Percentiles rank a stretch among this genome's conserved stretches.
These are phyloP conservation scores for Hericium erinaceus DNA, from an alignment of 768 basidiomycete genomes.

Conservation along the genomic window DNA sequence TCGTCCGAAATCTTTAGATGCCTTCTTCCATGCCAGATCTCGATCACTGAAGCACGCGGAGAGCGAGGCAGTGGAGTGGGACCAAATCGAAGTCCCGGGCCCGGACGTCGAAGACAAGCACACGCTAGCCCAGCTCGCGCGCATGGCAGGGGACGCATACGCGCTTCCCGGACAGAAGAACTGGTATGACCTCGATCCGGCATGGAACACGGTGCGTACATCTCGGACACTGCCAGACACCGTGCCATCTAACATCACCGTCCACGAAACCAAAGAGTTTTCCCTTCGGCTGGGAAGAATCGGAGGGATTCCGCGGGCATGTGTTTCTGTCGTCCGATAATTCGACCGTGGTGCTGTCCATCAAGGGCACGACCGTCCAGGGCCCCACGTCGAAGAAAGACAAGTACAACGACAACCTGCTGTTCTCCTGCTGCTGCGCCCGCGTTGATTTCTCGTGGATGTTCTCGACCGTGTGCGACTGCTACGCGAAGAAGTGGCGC, in stretches of 20 bases:
- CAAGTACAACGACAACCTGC: constrained; percentile 85
- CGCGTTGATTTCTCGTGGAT: constrained; percentile 82
- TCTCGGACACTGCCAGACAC: too few relatives aligned
- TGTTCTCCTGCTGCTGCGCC: constrained; percentile 93
- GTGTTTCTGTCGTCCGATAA: constrained; percentile 77
- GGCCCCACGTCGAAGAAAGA: constrained; percentile 87
- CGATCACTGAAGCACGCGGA: constrained; percentile 40
- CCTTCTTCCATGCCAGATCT: constrained; percentile 41
- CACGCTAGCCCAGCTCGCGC: constrained; percentile 72
- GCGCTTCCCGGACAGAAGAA: constrained; percentile 55
- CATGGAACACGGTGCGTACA: constrained; percentile 50
- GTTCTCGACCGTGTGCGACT: constrained; percentile 81
- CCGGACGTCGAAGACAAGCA: constrained; percentile 76
- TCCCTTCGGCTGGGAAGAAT: constrained; percentile 70
- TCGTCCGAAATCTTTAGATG: constrained; percentile 44
- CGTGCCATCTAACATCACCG: not conserved
- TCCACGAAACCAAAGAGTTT: constrained; percentile 43
- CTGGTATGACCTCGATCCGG: constrained; percentile 74
- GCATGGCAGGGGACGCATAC: constrained; percentile 90
- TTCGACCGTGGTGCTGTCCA: constrained; percentile 74
- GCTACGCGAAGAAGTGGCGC: constrained; percentile 58
- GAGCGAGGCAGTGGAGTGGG: constrained; percentile 58
- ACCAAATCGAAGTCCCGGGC: constrained; percentile 49
- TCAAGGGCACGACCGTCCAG: constrained; percentile 83
- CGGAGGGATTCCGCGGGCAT: constrained; percentile 82